Percentiles rank a stretch among this genome's conserved stretches.
Evolutionary conservation across 2,329 filamentous ascomycete genomes (phyloP).

Genomic region (Aspergillus latus): DNA sequence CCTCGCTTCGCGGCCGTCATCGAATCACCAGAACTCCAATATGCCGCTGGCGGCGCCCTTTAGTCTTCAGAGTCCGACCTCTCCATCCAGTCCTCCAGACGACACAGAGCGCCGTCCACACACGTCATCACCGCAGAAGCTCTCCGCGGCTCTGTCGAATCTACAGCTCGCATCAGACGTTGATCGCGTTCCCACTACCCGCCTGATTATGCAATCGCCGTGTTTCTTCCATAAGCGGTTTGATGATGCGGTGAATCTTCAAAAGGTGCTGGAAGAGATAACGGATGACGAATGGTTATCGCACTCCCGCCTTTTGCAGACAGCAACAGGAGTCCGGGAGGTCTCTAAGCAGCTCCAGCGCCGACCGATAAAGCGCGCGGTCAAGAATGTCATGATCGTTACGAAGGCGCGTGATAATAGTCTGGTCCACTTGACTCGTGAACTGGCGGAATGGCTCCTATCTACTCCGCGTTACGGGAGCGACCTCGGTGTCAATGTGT

Average conservation of each 20-base stretch:
- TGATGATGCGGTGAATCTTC: constrained; percentile 91
- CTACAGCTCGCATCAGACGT: constrained; percentile 44
- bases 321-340: constrained; percentile 89
- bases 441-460: constrained; percentile 84
- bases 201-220: constrained; percentile 77
- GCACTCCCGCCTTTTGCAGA: constrained; percentile 91
- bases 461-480: constrained; percentile 85
- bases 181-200: constrained; percentile 45
- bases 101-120: constrained; percentile 41
- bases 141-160: constrained; percentile 60
- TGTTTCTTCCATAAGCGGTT: constrained; percentile 99
- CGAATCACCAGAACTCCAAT: constrained; percentile 54
- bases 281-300: constrained; percentile 83
- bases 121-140: constrained; percentile 55
- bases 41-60: constrained; percentile 65
- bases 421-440: constrained; percentile 82
- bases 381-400: constrained; percentile 95
- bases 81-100: constrained; percentile 24
- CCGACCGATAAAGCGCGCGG: constrained; percentile 85
- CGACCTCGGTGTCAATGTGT: constrained; percentile 87
- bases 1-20: constrained; percentile 62
- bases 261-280: constrained; percentile 93
- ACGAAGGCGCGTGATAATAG: constrained; percentile 96
- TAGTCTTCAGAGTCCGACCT: constrained; percentile 53
- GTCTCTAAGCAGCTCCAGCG: constrained; percentile 94